These are phyloP conservation scores for Cairneyella variabilis DNA, from an alignment of 495 filamentous ascomycete species.

Conservation along the genomic window DNA sequence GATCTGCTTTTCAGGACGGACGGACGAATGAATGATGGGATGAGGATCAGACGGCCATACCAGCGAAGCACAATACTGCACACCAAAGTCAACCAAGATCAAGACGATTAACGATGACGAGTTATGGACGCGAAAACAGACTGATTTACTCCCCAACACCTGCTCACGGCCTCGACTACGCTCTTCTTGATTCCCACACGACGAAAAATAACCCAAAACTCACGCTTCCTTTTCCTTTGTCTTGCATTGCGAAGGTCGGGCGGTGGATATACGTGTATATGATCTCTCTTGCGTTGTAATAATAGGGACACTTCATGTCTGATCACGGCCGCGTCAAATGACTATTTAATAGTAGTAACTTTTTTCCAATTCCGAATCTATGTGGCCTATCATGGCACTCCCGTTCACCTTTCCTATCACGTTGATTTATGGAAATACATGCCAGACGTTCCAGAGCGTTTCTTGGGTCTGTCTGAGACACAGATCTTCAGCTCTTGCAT, in stretches of 20 bases:
- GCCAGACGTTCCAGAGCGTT: too few species aligned
- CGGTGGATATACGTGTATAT: constrained; percentile 5
- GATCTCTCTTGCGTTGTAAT: neutral
- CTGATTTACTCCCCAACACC: constrained; percentile 4
- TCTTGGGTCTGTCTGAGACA: too few species aligned
- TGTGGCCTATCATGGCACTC: too few species aligned
- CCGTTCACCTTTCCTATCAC: too few species aligned
- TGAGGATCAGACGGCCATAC: neutral
- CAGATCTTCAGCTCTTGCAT: too few species aligned
- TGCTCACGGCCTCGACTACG: neutral
- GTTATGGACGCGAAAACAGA: constrained; percentile 10
- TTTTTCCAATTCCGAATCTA: neutral
- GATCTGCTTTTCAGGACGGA: neutral
- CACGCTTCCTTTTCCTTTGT: constrained; percentile 6
- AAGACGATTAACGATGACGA: constrained; percentile 16
- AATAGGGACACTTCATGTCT: neutral
- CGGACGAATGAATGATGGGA: neutral
- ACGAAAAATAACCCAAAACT: too few species aligned
- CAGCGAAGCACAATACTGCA: neutral
- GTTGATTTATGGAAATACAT: too few species aligned
- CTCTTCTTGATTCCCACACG: too few species aligned
- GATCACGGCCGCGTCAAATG: neutral
- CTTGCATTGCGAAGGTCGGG: constrained; percentile 9
- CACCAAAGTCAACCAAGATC: neutral
- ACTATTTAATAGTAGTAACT: neutral